Evolutionary conservation across 129 eudicot species (phyloP), one percentile per base, ranked within the genome.

Genomic region (Escallonia herrerae): DNA sequence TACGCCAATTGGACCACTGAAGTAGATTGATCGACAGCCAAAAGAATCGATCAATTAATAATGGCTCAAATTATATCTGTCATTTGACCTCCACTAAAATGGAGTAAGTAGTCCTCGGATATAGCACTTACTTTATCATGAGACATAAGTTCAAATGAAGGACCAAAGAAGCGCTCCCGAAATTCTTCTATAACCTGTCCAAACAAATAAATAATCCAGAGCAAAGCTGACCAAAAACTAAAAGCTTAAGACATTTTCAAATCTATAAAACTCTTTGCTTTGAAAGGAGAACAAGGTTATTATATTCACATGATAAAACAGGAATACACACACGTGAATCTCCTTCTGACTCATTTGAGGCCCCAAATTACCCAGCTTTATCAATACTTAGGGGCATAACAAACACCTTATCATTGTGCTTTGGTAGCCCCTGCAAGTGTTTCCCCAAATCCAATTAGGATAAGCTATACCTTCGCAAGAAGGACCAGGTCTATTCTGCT

Each of bases 101-200:
- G 43, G 3, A 74, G 43, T 37, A 8, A 39, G 58, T 38, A 43
- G 52, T 52, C n/a, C 46, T 49, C 13, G 37, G 57, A 45, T 44
- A 57, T 3, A 65, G 22, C 10, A 57, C 88, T 82, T 87, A 91
- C 97, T 80, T 78, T 89, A 58, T 93, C 98, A 79, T 88, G 96
- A 40, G 98, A 93, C 45, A 40, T 69, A 62, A 93, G 96, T 77
- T 93, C 98, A 72, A 64, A 93, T 45, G 91, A 72, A 60, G 91
- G 83, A 64, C 99, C 99, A 64, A 93, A 93, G 76, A 69, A 93
- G 66, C 96, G 89, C 72, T 93, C 96, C 44, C 91, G 89, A 56
- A 93, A 80, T 72, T 89, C 93, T 56, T 73, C 75, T 41, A 86
- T 64, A 14, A 74, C 82, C 99, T 89, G 78, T 61, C 45, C 3